These are phyloP conservation scores for Tulasnella sp. DNA, from an alignment of 768 basidiomycete species.

Conservation along the genomic window DNA sequence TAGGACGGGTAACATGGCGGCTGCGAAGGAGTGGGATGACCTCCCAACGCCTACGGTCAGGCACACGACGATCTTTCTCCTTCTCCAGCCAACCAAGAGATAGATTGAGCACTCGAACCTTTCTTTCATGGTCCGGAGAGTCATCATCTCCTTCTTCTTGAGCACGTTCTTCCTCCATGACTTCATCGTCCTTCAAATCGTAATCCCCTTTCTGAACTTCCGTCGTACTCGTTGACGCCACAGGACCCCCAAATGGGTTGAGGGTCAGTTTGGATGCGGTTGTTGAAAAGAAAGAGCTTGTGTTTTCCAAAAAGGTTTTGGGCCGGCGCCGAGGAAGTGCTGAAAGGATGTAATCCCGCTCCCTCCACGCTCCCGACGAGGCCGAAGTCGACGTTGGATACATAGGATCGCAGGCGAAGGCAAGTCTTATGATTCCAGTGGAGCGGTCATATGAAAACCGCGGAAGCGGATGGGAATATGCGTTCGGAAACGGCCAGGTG, in stretches of 20 bases:
- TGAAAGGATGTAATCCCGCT: constrained; percentile 48
- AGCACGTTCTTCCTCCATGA: constrained; percentile 62
- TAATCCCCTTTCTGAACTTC: constrained; percentile 55
- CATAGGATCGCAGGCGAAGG: constrained; percentile 50
- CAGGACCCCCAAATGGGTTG: constrained; percentile 40
- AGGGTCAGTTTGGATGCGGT: constrained; percentile 40
- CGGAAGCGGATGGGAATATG: constrained; percentile 51
- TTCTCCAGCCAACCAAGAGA: constrained; percentile 29
- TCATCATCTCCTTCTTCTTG: constrained; percentile 74
- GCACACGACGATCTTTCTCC: constrained; percentile 27
- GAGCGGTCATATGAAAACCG: constrained; percentile 46
- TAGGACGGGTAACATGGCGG: constrained; percentile 2
- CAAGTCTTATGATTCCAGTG: constrained; percentile 46
- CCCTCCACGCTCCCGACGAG: constrained; percentile 40
- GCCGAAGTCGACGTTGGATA: constrained; percentile 34
- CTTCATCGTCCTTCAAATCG: constrained; percentile 64
- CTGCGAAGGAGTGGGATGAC: constrained; percentile 30
- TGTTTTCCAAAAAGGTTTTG: constrained; percentile 50
- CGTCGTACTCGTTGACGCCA: constrained; percentile 43
- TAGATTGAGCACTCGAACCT: constrained; percentile 43
- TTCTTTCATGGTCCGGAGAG: constrained; percentile 43
- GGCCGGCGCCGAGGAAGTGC: constrained; percentile 58
- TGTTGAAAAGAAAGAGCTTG: constrained; percentile 42
- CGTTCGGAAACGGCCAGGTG: constrained; percentile 65
- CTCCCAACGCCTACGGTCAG: constrained; percentile 38